These are phyloP conservation scores for Geosmithia putterillii DNA, from an alignment of 2,329 filamentous ascomycete genomes.

Conservation along the genomic window DNA sequence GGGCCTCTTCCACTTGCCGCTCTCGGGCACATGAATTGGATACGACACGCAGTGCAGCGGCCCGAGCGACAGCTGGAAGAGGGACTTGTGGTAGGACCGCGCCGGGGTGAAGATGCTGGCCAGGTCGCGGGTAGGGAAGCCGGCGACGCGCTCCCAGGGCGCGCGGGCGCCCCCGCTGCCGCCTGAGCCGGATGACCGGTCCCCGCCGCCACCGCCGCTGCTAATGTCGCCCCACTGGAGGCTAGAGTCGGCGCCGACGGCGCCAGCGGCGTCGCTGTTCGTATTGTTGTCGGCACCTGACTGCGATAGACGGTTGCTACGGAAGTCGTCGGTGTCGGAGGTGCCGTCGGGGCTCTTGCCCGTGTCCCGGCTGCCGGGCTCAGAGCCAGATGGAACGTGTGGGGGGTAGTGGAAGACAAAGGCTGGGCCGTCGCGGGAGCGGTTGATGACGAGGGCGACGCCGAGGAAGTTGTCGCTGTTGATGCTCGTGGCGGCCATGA, in stretches of 20 bases:
- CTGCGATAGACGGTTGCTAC: constrained; percentile 33
- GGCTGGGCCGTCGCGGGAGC: constrained; percentile 65
- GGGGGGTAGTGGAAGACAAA: constrained; percentile 80
- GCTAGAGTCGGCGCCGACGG: constrained; percentile 22
- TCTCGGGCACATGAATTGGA: constrained; percentile 69
- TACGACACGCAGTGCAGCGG: constrained; percentile 71
- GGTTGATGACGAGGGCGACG: constrained; percentile 61
- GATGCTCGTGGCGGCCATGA: constrained; percentile 33
- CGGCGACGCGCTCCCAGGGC: constrained; percentile 62
- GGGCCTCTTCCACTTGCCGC: constrained; percentile 64
- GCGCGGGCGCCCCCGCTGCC: constrained; percentile 44
- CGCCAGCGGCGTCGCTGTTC: constrained; percentile 8
- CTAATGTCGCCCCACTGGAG: constrained; percentile 35
- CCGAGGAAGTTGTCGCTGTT: constrained; percentile 49
- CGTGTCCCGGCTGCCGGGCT: constrained; percentile 28
- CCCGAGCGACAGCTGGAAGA: constrained; percentile 73
- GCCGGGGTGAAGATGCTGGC: constrained; percentile 70
- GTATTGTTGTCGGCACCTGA: constrained; percentile 8
- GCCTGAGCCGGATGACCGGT: too few species aligned
- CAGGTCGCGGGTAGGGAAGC: constrained; percentile 63
- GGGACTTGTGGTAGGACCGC: constrained; percentile 64
- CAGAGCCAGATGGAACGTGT: not conserved
- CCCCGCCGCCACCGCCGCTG: too few species aligned
- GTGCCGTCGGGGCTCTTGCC: constrained; percentile 16
- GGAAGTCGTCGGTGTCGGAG: constrained; percentile 36